Evolutionary conservation across 495 filamentous ascomycete genomes (phyloP), one percentile per base, ranked within the genome.

Genomic region (Paragyromitra xinjiangensis): DNA sequence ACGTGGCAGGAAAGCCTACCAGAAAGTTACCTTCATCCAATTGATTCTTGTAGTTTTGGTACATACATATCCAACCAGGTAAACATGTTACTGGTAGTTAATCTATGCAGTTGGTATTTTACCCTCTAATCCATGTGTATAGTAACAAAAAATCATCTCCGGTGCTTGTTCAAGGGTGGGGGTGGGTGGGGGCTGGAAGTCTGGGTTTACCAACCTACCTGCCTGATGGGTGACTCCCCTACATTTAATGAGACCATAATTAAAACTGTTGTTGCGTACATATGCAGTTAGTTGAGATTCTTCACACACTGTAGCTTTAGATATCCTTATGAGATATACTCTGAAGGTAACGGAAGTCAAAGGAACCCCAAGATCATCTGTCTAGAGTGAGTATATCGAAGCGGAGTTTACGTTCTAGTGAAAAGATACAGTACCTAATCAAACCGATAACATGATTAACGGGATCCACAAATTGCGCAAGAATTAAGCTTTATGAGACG

Each of bases 401-500:
- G 2, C 11, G 24, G 19, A 29, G 12, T 56, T 7, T 7, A 56
- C 11, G 7, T 29, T 24, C 7, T 26, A 7, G 11, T 26, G 34
- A 45, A 48, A 1, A 14, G 40, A 42, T 44, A 34, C 29, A 34
- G 2, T n/a, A 14, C 37, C 12, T 29, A 6, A 16, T 24, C 3
- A 24, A 26, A 8, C 26, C n/a, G 16, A 68, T 19, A 19, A 68
- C 7, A 6, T 4, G 64, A 37, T 51, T 16, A 40, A 34, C 2
- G 6, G 24, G 24, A 34, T 53, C 40, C 42, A 45, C 12, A 22
- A 24, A 22, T 24, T 67, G n/a, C 16, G 44, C n/a, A 68, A 40
- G 26, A 56, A 68, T 44, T 11, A 69, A 69, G 53, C 39, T 59
- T 69, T 58, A 22, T 16, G 29, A 42, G 53, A 44, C 5, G 11